Evolutionary conservation across 129 eudicot species (phyloP), one percentile per base, ranked within the genome.

Genomic region (Tanacetum coccineum): DNA sequence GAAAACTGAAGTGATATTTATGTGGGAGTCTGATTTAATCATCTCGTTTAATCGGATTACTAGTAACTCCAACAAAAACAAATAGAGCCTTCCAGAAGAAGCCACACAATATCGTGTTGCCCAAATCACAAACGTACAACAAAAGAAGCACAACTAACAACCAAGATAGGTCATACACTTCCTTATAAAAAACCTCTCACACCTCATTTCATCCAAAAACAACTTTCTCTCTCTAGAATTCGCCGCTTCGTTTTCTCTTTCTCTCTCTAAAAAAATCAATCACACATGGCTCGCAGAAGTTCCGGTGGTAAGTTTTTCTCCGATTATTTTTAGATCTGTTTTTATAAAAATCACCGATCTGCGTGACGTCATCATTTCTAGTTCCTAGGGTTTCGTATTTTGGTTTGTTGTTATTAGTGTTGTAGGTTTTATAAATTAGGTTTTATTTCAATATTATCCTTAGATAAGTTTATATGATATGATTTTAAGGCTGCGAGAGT

Each of bases 241-340:
- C 74, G 81, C 74, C 73, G 78, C 60, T 53, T n/a, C n/a, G n/a
- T n/a, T n/a, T n/a, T 66, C 67, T 25, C 54, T 46, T 18, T 17
- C 42, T 56, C 44, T 36, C 42, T 36, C 44, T 66, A 40, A 22
- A 9, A 22, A 9, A 20, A 59, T 26, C 28, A 54, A 61, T 17
- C 64, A 62, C 74, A 17, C 64, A 88, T 88, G 96, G 47, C 89
- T 76, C 96, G 96, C 78, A 89, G 89, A 56, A 88, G 96, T 87
- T 89, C 96, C 63, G 95, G 95, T 70, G 84, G 85, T 83, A 36
- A 74, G 80, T 57, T 63, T 68, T 17, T 50, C 44, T 72, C 45
- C 20, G 44, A 20, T 51, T 39, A 36, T 74, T 66, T n/a, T 56
- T 74, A 52, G 4, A 74, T 59, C 32, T 19, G 13, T 44, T 56